phyloP scores from a whole-genome alignment of 345 rosid genomes.

The Citrus inodora region DNA sequence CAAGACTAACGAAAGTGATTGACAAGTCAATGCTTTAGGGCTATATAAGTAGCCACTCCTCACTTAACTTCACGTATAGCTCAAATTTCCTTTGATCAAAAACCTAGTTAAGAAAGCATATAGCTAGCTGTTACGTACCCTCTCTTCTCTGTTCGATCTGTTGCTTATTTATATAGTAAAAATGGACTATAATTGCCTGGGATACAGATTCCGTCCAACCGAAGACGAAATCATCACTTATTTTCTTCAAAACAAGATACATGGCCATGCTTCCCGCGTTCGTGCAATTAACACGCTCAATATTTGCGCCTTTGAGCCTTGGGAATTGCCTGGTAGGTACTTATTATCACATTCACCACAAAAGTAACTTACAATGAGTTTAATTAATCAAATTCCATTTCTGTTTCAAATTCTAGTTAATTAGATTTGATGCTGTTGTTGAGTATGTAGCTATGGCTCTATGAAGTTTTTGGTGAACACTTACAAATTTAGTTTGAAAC shows the following conservation, averaged over 20 bases:
- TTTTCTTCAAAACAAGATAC: conserved; percentile 1
- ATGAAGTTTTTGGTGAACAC: no score
- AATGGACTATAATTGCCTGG: conserved; percentile 8
- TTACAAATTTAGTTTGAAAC: no score
- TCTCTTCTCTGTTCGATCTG: background rate
- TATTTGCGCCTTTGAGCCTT: conserved; percentile 22
- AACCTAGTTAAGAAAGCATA: background rate
- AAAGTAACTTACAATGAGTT: no score
- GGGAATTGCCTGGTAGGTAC: conserved; percentile 31
- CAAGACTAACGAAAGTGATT: background rate
- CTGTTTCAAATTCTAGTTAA: no score
- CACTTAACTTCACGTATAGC: background rate
- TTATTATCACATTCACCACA: no score
- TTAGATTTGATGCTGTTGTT: no score
- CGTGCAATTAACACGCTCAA: conserved; percentile 1
- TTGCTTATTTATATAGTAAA: background rate
- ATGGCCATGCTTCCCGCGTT: background rate
- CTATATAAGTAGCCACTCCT: background rate
- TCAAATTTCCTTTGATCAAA: background rate
- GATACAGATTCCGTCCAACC: conserved; percentile 31
- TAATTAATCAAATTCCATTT: background rate
- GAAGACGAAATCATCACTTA: conserved; percentile 20
- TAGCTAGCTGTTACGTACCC: background rate
- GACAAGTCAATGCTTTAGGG: background rate
- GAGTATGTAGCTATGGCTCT: no score